Conservation (phyloP, 257 asterid genomes). For the Galeopsis tetrahit region DNA sequence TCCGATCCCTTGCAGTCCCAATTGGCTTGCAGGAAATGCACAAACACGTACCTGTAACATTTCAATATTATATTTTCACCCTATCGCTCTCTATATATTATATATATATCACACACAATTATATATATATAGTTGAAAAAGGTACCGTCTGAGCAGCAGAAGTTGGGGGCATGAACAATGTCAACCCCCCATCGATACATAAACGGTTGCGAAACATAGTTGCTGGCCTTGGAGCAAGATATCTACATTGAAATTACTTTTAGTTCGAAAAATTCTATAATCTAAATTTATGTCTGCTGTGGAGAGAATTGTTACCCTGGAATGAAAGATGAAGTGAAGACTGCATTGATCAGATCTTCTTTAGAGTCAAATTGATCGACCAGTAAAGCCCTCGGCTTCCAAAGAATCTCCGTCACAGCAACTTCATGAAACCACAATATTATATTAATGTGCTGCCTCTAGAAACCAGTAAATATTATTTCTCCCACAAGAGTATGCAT, state of each 20-base stretch:
- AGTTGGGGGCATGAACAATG: constrained; percentile 97
- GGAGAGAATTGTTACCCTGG: constrained; percentile 65
- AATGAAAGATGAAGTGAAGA: constrained; percentile 89
- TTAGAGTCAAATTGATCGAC: constrained; percentile 94
- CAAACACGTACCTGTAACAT: constrained; percentile 79
- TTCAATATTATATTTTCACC: constrained; percentile 5
- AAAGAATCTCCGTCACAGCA: constrained; percentile 89
- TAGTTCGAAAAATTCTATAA: constrained; percentile 32
- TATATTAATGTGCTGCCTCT: constrained; percentile 28
- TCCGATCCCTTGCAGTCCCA: constrained; percentile 83
- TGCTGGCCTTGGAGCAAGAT: constrained; percentile 97
- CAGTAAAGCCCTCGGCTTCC: constrained; percentile 95
- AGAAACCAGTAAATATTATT: neutral
- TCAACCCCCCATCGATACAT: constrained; percentile 91
- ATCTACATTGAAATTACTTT: constrained; percentile 49
- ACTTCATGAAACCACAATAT: constrained; percentile 54
- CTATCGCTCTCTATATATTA: neutral
- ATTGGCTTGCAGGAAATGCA: constrained; percentile 82
- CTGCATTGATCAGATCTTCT: constrained; percentile 92
- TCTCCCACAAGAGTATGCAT: neutral
- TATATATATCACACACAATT: too few relatives aligned
- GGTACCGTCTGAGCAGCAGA: constrained; percentile 85
- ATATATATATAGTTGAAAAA: neutral
- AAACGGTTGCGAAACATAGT: constrained; percentile 81
- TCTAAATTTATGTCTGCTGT: constrained; percentile 18